Base-by-base conservation (phyloP, 2,329 filamentous ascomycete genomes). In the Fusarium begoniae region DNA sequence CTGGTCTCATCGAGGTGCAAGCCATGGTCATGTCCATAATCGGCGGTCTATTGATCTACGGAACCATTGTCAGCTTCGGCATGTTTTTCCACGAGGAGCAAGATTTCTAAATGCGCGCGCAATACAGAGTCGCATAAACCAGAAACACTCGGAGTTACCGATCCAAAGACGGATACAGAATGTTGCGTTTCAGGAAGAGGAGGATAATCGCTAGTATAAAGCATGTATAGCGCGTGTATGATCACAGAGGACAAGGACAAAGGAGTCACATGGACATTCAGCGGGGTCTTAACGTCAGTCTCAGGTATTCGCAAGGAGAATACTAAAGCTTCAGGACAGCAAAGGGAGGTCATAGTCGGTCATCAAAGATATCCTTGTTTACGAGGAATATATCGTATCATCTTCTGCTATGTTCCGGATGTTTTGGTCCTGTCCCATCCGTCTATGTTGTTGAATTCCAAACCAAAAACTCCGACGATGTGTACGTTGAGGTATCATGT, bases 1-100 rank as follows among this genome's bases (percentile, higher is more conserved):
- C 94, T 71, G 90, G 90, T 66, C 88, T 96, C 73, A 99, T 99
- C 80, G 86, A 91, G 71, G 83, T 93, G 66, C 91, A 94, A 59
- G 96, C 96, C 55, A 97, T 98, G 91, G 86, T 94, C 81, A 99
- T 99, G 96, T 97, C 94, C 59, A 93, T 99, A 78, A 85, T 96
- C 59, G 96, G 96, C 35, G 96, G 96, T 59, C 86, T 98, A 68
- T 86, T 99, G 81, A 99, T 99, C 82, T 99, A 99, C 84, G 94
- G 94, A 65, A 99, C 96, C 55, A 98, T 99, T 81, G 97, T 99
- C 84, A 96, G 93, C 85, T 99, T 99, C 84, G 92, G 93, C 75
- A 93, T 98, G 91, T 99, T 98, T 86, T 99, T 99, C 88, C 93
- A 96, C 82, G 95, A 98, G 84, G 95, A 98, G 82, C 93, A 97